phyloP scores from a whole-genome alignment of 257 asterid genomes.

The Primulina huaijiensis region DNA sequence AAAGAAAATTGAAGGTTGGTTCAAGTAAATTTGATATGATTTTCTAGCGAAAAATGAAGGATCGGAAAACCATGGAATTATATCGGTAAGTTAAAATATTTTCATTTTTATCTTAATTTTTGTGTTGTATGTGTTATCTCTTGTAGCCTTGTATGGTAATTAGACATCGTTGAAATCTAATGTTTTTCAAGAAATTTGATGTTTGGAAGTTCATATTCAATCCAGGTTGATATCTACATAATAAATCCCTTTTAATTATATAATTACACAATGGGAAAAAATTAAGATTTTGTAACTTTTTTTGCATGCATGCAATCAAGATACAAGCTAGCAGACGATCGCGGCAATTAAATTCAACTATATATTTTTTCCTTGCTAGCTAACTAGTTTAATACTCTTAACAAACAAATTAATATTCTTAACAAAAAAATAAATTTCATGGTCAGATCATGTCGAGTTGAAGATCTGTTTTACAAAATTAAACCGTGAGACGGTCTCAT shows the following conservation, averaged over 20 bases:
- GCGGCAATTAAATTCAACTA: background rate
- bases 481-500: no score
- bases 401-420: no score
- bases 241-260: background rate
- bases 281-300: no score
- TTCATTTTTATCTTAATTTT: conserved; percentile 8
- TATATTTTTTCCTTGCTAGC: no score
- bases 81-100: conserved; percentile 28
- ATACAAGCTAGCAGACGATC: background rate
- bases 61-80: conserved; percentile 40
- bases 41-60: background rate
- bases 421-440: no score
- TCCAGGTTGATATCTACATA: background rate
- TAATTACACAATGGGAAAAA: background rate
- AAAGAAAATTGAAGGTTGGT: background rate
- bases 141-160: conserved; percentile 11
- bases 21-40: background rate
- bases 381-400: no score
- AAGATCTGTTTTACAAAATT: no score
- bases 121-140: conserved; percentile 26
- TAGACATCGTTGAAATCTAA: conserved; percentile 23
- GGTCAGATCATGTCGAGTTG: no score
- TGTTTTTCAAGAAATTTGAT: conserved; percentile 9
- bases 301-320: background rate
- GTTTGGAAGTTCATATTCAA: conserved; percentile 9